Evolutionary conservation across 2,329 filamentous ascomycete genomes (phyloP), one percentile per base, ranked within the genome.

Genomic region (Apiospora phragmitis): DNA sequence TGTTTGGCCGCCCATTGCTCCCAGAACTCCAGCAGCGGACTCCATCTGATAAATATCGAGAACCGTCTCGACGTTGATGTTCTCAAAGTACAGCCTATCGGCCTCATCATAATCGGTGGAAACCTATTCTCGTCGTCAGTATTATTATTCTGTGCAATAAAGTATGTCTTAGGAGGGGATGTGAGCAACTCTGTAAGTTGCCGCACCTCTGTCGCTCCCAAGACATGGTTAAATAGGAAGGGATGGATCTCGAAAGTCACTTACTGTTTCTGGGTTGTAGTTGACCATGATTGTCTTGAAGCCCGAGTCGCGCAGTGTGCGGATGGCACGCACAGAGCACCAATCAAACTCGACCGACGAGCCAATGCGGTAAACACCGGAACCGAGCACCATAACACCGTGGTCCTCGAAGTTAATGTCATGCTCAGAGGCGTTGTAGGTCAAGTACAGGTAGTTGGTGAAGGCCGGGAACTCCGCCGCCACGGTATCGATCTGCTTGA

Each of bases 261-360:
- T 43, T 43, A 43, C 92, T 0, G 94, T 97, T 80, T 98, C 95
- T 0, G 95, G 95, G 78, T 98, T 97, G 79, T 92, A 94, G 71
- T 79, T 75, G 4, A 77, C 77, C 95, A 98, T 98, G 77, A 98
- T 91, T 0, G 96, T 98, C 87, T 98, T 98, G 85, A 92, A 90
- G 2, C 93, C 93, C 72, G 91, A 89, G 74, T 93, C 90, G 68
- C 96, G 90, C 9, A 99, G 88, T 1, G 96, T 98, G 73, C 95
- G 91, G 73, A 98, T 97, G 7, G 96, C 94, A 72, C 95, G 89
- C 38, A 99, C 96, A 5, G 96, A 97, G 81, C 96, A 98, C 96
- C 96, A 99, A 82, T 99, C 96, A 81, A 99, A 99, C 80, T 99
- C 96, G 71, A 99, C 96, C 0, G 95, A 98, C 0, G 95, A 98